Conservation (phyloP, 202 grass and related monocot species). For the Alloteropsis angusta region DNA sequence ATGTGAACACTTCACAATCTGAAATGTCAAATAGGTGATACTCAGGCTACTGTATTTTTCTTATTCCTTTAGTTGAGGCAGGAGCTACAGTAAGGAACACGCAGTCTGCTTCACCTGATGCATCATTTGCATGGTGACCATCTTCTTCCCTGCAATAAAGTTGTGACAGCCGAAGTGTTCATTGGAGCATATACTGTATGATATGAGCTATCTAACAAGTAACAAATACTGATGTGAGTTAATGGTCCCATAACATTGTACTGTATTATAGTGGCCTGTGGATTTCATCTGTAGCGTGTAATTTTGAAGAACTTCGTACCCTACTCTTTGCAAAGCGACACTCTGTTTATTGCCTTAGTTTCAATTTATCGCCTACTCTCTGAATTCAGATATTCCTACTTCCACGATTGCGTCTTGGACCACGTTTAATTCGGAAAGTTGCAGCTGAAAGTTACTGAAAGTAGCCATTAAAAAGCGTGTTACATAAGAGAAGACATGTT, state of each 20-base stretch:
- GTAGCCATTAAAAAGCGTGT: too few species aligned
- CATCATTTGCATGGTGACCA: background rate
- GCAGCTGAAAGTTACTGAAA: too few species aligned
- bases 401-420: too few species aligned
- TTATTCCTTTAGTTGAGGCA: background rate
- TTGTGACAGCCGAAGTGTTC: background rate
- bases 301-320: background rate
- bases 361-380: background rate
- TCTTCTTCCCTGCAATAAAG: background rate
- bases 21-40: constrained; percentile 62
- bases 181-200: background rate
- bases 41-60: background rate
- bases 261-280: background rate
- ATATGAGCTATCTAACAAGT: background rate
- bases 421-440: too few species aligned
- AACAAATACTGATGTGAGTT: background rate
- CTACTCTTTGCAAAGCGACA: background rate
- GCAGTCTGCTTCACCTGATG: background rate
- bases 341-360: background rate
- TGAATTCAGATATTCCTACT: background rate
- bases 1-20: constrained; percentile 51
- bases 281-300: background rate
- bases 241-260: background rate
- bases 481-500: too few species aligned
- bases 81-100: background rate